Conservation (phyloP, 345 rosid species). For the Brassica nigra region DNA sequence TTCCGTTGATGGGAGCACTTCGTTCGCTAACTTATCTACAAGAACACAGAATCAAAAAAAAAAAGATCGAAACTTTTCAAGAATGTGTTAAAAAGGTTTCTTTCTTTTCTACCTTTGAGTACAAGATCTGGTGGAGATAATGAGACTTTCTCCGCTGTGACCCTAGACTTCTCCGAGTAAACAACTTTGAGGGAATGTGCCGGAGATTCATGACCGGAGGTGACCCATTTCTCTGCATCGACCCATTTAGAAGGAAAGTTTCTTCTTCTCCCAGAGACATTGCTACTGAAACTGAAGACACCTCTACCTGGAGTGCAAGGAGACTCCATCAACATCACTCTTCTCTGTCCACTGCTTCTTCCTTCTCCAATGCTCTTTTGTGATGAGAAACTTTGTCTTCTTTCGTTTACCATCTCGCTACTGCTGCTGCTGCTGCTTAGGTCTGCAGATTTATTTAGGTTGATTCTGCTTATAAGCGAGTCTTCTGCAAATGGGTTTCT, state of each 20-base stretch:
- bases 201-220: constrained; percentile 67
- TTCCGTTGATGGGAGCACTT: constrained; percentile 74
- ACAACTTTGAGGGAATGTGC: constrained; percentile 57
- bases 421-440: constrained; percentile 32
- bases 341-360: constrained; percentile 56
- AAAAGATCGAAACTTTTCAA: not conserved
- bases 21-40: constrained; percentile 78
- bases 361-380: constrained; percentile 56
- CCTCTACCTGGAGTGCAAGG: constrained; percentile 88
- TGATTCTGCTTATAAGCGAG: constrained; percentile 65
- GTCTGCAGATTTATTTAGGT: constrained; percentile 68
- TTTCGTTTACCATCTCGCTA: constrained; percentile 37
- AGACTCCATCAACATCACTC: constrained; percentile 49
- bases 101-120: constrained; percentile 58
- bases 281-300: constrained; percentile 63
- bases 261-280: constrained; percentile 51
- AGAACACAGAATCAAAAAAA: constrained; percentile 27
- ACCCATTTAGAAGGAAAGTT: constrained; percentile 95
- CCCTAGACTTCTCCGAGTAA: constrained; percentile 68
- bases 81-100: constrained; percentile 10
- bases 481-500: constrained; percentile 67
- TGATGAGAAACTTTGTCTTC: constrained; percentile 48
- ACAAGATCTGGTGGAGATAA: constrained; percentile 49
- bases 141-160: constrained; percentile 51
- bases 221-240: constrained; percentile 93